Conservation (phyloP, 2,329 filamentous ascomycete species). For the Magnaporthales sp. region DNA sequence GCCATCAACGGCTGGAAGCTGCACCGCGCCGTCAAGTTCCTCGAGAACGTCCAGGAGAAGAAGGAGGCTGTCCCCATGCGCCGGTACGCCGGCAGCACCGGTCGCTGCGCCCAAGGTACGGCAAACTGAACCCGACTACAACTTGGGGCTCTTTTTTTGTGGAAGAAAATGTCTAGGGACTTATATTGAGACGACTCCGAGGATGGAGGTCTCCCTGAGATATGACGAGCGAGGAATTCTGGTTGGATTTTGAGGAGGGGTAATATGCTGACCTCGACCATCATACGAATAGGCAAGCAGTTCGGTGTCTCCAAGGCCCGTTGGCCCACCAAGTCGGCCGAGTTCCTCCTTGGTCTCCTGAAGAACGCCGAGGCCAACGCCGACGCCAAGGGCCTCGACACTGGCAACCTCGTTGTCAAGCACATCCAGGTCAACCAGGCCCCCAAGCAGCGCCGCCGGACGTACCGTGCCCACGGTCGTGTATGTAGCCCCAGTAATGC, state of each 20-base stretch:
- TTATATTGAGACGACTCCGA: neutral
- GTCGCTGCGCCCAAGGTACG: constrained; percentile 96
- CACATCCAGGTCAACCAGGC: constrained; percentile 99
- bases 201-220: neutral
- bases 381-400: constrained; percentile 95
- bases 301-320: constrained; percentile 96
- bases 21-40: constrained; percentile 88
- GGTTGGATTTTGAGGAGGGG: neutral
- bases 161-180: neutral
- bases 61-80: constrained; percentile 98
- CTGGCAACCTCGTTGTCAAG: constrained; percentile 95
- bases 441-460: constrained; percentile 97
- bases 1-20: constrained; percentile 99
- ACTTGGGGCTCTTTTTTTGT: neutral
- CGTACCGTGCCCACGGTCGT: constrained; percentile 99
- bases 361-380: constrained; percentile 97
- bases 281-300: constrained; percentile 69
- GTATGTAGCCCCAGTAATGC: constrained; percentile 51
- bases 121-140: constrained; percentile 17
- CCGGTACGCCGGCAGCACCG: constrained; percentile 91
- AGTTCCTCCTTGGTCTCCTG: constrained; percentile 94
- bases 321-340: constrained; percentile 98
- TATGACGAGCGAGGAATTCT: constrained; percentile 3
- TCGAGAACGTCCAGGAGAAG: constrained; percentile 96
- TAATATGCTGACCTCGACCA: constrained; percentile 12